Percentiles rank a stretch among this genome's conserved stretches.
These are phyloP conservation scores for Trichoderma sp. DNA, from an alignment of 2,329 filamentous ascomycete species.

Conservation along the genomic window DNA sequence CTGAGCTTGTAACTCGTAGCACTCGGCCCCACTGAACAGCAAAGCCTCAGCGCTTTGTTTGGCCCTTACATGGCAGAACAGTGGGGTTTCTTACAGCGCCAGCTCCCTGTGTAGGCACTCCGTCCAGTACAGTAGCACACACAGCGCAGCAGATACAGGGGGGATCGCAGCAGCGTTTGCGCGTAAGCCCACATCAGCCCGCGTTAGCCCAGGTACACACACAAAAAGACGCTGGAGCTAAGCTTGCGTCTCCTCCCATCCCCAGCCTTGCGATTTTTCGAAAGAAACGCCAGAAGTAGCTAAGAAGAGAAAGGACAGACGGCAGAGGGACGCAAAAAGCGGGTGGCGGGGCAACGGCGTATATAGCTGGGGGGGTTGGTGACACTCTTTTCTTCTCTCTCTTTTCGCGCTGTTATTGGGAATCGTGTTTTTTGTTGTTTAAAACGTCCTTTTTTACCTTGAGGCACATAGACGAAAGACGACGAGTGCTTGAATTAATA, in stretches of 20 bases:
- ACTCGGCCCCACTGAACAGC: neutral
- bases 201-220: conserved; percentile 6
- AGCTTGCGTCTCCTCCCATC: neutral
- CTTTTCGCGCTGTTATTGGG: neutral
- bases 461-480: neutral
- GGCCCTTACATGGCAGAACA: no score
- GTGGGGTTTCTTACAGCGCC: no score
- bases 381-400: neutral
- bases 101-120: no score
- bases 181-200: conserved; percentile 4
- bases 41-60: no score
- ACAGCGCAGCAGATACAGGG: neutral
- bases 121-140: neutral
- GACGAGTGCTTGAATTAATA: neutral
- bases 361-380: conserved; percentile 30
- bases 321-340: conserved; percentile 26
- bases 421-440: neutral
- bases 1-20: neutral
- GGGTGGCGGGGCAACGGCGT: conserved; percentile 50
- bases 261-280: conserved; percentile 36
- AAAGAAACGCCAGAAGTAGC: neutral
- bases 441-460: no score
- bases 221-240: neutral
- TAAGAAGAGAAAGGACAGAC: neutral
- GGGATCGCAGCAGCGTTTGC: neutral